phyloP scores from a whole-genome alignment of 176 grass and related monocot species.

The Chloris gayana region DNA sequence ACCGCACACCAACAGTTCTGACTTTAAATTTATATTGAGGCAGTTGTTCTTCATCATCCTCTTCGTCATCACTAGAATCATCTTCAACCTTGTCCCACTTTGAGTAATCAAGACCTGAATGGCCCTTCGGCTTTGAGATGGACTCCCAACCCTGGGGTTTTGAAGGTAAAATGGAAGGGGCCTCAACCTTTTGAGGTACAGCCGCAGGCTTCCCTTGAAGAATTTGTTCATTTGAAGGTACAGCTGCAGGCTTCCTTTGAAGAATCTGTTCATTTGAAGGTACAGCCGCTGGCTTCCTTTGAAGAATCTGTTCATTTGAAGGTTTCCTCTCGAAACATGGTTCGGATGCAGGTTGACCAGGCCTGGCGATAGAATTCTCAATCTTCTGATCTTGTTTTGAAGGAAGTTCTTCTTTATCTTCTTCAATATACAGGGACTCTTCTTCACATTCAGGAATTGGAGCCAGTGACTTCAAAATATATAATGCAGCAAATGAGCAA shows the following conservation, averaged over 20 bases:
- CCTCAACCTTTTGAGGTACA: slow-evolving; percentile 32
- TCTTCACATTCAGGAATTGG: slow-evolving; percentile 91
- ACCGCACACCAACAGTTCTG: slow-evolving; percentile 66
- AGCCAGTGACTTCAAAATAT: slow-evolving; percentile 75
- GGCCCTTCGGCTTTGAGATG: slow-evolving; percentile 85
- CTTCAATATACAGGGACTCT: slow-evolving; percentile 61
- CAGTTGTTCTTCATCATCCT: slow-evolving; percentile 63
- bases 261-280: slow-evolving; percentile 11
- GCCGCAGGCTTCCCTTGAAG: slow-evolving; percentile 18
- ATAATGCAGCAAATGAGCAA: not conserved
- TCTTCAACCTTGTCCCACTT: slow-evolving; percentile 92
- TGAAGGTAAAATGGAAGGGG: slow-evolving; percentile 9
- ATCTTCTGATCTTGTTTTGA: slow-evolving; percentile 34
- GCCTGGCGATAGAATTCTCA: not conserved
- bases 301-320: not conserved
- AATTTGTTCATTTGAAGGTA: slow-evolving; percentile 14
- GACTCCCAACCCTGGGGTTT: slow-evolving; percentile 62
- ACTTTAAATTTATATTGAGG: slow-evolving; percentile 85
- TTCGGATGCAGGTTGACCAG: slow-evolving; percentile 24
- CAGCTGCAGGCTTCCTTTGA: too few species aligned
- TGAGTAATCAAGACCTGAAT: slow-evolving; percentile 91
- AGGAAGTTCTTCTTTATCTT: slow-evolving; percentile 51
- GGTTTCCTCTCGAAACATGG: not conserved
- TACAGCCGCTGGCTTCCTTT: slow-evolving; percentile 32
- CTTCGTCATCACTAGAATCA: slow-evolving; percentile 82